phyloP scores from a whole-genome alignment of 257 asterid species.

The Gardenia jasminoides region DNA sequence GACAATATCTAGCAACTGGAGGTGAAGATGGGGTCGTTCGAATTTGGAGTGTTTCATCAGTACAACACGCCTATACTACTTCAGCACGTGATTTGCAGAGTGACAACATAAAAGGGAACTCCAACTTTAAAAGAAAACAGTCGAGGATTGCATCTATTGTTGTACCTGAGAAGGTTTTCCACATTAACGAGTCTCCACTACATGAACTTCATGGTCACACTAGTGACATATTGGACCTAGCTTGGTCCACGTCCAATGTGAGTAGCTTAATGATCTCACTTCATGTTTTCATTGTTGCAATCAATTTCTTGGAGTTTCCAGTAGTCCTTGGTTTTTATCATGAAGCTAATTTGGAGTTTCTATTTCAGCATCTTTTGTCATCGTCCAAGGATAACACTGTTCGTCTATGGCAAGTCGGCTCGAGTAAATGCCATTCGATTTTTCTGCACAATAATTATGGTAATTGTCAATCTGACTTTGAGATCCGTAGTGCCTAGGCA shows the following conservation, averaged over 20 bases:
- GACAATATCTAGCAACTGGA: slow-evolving; percentile 68
- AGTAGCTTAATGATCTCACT: slow-evolving; percentile 11
- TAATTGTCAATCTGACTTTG: slow-evolving; percentile 22
- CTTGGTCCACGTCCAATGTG: slow-evolving; percentile 89
- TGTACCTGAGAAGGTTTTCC: slow-evolving; percentile 62
- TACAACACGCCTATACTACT: slow-evolving; percentile 27
- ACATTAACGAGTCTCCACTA: slow-evolving; percentile 50
- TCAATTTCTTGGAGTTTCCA: neutral
- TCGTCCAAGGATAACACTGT: slow-evolving; percentile 77
- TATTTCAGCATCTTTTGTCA: slow-evolving; percentile 65
- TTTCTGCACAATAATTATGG: slow-evolving; percentile 75
- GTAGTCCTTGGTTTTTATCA: neutral
- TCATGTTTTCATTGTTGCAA: neutral
- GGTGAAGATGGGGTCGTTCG: slow-evolving; percentile 83
- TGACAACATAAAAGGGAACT: slow-evolving; percentile 12
- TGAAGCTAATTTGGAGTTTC: slow-evolving; percentile 16
- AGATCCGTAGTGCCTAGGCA: too few species aligned
- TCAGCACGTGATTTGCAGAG: slow-evolving; percentile 23
- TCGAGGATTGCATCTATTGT: slow-evolving; percentile 28
- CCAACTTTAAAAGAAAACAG: slow-evolving; percentile 21
- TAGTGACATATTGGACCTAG: slow-evolving; percentile 60
- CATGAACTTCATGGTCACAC: slow-evolving; percentile 57
- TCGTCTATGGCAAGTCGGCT: slow-evolving; percentile 65
- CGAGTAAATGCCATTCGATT: slow-evolving; percentile 51
- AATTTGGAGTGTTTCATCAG: slow-evolving; percentile 49